Conservation (phyloP, 1,139 yeast genomes). For the Meyerozyma sp. region DNA sequence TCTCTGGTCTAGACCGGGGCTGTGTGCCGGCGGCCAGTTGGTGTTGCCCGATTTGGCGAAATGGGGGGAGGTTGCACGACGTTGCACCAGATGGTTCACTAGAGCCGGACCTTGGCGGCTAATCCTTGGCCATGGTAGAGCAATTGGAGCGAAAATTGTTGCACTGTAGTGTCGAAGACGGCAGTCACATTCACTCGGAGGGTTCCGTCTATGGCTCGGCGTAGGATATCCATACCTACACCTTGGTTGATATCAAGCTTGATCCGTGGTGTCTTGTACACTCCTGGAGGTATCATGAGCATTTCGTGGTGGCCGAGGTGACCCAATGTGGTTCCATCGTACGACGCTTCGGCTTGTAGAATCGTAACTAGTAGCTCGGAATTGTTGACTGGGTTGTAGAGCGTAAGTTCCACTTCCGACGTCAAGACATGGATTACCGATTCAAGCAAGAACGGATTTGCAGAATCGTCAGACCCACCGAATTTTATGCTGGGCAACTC, state of each 20-base stretch:
- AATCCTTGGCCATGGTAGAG: conserved; percentile 40
- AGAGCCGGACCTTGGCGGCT: conserved; percentile 33
- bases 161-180: conserved; percentile 31
- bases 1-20: not conserved
- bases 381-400: conserved; percentile 49
- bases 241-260: conserved; percentile 44
- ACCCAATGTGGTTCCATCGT: conserved; percentile 43
- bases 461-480: conserved; percentile 5
- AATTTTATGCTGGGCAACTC: conserved; percentile 13
- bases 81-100: not conserved
- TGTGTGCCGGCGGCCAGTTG: conserved; percentile 1
- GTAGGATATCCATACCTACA: conserved; percentile 44
- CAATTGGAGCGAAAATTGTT: conserved; percentile 31
- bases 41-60: not conserved
- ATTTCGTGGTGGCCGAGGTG: conserved; percentile 31
- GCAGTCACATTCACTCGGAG: conserved; percentile 44
- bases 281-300: conserved; percentile 44
- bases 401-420: conserved; percentile 46
- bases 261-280: conserved; percentile 41
- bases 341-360: conserved; percentile 40
- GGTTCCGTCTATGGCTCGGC: conserved; percentile 46
- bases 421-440: conserved; percentile 48
- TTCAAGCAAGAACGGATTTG: conserved; percentile 31
- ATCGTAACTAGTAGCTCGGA: conserved; percentile 34
- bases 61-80: not conserved